Evolutionary conservation across 768 basidiomycete genomes (phyloP).

Genomic region (Mycena capillaripes): DNA sequence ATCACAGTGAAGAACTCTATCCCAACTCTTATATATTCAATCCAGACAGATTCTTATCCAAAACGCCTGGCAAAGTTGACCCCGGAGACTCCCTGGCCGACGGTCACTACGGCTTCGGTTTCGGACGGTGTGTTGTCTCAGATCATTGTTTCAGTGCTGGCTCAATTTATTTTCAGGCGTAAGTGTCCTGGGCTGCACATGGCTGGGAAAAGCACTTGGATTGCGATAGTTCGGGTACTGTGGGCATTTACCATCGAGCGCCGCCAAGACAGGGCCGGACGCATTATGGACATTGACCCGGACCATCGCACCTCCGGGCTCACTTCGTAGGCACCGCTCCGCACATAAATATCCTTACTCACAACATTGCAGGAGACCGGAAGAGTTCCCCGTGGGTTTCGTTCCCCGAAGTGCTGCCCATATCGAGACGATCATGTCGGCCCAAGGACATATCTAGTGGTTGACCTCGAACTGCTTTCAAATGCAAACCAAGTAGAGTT

Average conservation of each 20-base stretch:
- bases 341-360: not conserved
- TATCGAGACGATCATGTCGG: not conserved
- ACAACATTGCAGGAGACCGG: not conserved
- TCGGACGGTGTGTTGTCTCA: not conserved
- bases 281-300: not conserved
- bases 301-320: not conserved
- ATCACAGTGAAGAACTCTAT: constrained; percentile 8
- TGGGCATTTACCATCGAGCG: not conserved
- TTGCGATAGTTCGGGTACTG: not conserved
- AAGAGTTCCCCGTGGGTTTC: not conserved
- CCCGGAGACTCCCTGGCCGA: not conserved
- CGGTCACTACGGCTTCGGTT: constrained; percentile 12
- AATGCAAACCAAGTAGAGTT: no score
- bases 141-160: not conserved
- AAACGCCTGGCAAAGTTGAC: not conserved
- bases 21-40: constrained; percentile 4
- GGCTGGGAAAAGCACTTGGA: constrained; percentile 12
- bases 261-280: not conserved
- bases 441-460: no score
- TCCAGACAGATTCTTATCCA: not conserved
- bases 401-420: constrained; percentile 13
- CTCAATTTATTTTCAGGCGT: not conserved
- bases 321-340: constrained; percentile 2
- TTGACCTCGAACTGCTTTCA: no score
- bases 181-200: constrained; percentile 13